Percentiles rank a stretch among this genome's conserved stretches.
phyloP scores from a whole-genome alignment of 495 filamentous ascomycete species.

The Neurospora cerealis region DNA sequence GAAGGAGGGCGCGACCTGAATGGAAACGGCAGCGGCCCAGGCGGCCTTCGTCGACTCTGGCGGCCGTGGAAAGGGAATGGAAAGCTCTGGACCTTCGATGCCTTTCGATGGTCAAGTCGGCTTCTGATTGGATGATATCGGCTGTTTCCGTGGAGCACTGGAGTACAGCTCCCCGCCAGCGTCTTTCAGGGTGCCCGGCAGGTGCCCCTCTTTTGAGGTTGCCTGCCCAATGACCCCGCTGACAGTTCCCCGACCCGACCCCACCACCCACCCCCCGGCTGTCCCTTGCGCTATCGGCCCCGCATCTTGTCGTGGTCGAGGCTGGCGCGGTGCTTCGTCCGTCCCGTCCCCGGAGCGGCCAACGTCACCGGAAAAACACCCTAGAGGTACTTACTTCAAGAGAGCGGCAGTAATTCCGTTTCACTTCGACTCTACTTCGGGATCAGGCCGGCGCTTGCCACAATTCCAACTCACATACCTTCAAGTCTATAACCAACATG shows the following conservation, averaged over 20 bases:
- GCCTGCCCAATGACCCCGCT: constrained; percentile 6
- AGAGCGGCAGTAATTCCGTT: no score
- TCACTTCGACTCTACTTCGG: no score
- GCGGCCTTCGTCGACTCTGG: neutral
- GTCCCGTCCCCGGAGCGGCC: neutral
- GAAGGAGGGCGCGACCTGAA: neutral
- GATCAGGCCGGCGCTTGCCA: no score
- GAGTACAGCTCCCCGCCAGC: constrained; percentile 13
- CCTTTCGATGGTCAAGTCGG: constrained; percentile 19
- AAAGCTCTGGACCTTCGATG: constrained; percentile 27
- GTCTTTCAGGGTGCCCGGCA: constrained; percentile 4
- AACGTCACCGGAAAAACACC: no score
- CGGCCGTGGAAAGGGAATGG: constrained; percentile 10
- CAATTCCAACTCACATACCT: neutral
- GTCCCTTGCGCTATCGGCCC: neutral
- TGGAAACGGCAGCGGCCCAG: neutral
- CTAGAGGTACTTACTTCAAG: no score
- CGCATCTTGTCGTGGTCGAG: neutral
- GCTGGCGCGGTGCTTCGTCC: neutral
- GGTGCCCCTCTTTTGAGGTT: constrained; percentile 2
- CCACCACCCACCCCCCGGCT: neutral
- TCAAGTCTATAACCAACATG: neutral
- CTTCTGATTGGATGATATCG: constrained; percentile 12
- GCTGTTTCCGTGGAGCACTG: neutral
- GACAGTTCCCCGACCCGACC: neutral